Percentiles rank a stretch among this genome's conserved stretches.
Evolutionary conservation across 495 filamentous ascomycete species (phyloP).

Genomic region (Xylaria scruposa): DNA sequence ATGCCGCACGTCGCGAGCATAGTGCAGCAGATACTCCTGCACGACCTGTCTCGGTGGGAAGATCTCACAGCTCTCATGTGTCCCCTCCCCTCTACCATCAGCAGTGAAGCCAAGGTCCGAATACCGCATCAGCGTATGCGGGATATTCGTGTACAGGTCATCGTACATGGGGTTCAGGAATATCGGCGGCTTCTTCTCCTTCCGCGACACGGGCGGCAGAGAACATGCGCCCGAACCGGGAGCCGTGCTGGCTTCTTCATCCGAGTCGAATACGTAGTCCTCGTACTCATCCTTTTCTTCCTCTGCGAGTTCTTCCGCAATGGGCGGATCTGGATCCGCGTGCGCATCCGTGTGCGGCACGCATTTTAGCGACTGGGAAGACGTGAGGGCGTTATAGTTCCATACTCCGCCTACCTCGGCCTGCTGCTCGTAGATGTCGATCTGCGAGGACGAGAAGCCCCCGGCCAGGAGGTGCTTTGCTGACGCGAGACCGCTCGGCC

Average conservation of each 20-base stretch:
- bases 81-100: conserved; percentile 14
- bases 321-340: conserved; percentile 48
- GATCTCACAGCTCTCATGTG: conserved; percentile 57
- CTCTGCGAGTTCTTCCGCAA: conserved; percentile 30
- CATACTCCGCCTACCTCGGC: conserved; percentile 78
- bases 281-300: conserved; percentile 18
- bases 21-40: conserved; percentile 74
- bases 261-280: conserved; percentile 23
- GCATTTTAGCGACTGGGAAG: conserved; percentile 26
- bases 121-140: conserved; percentile 79
- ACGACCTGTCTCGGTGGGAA: conserved; percentile 75
- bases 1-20: conserved; percentile 67
- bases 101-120: conserved; percentile 71
- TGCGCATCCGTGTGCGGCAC: conserved; percentile 53
- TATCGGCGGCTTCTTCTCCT: conserved; percentile 46
- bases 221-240: conserved; percentile 27
- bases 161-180: conserved; percentile 81
- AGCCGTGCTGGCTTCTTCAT: conserved; percentile 27
- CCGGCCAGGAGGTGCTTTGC: conserved; percentile 81
- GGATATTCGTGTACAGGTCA: conserved; percentile 83
- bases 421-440: conserved; percentile 85
- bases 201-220: conserved; percentile 5
- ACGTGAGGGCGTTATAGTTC: conserved; percentile 67
- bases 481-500: conserved; percentile 69
- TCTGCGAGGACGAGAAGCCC: conserved; percentile 64